Base-by-base conservation (phyloP, 306 rosid genomes). In the Sindora glabra region DNA sequence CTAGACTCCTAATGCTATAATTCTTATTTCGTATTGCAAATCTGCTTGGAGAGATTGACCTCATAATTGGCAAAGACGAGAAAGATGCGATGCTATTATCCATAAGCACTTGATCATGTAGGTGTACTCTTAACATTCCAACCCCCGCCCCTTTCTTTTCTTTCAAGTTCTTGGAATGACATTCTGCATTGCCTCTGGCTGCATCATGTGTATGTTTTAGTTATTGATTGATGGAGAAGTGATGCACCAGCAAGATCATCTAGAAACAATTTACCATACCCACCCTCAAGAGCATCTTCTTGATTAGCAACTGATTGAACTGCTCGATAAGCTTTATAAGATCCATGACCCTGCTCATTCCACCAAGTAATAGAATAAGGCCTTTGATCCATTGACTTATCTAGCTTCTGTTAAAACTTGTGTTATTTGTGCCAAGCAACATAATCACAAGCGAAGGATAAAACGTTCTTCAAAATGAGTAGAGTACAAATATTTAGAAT, bases 41-140 rank as follows among this genome's bases (percentile, higher is more conserved):
- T 88, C 89, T 76, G 76, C 79, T 74, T 8, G 87, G 89, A 54
- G 83, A 84, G 59, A 70, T 55, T 17, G 94, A 76, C 46, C 78
- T 74, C 23, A 83, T 75, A 46, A 85, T 82, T 48, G 94, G 81
- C n/a, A 85, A 79, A 57, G 84, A 76, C 29, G 76, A 32, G 32
- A 64, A 84, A 55, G 89, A 77, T 58, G 63, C 67, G 45, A 81
- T 82, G 50, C 58, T 48, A 67, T 68, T 82, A 42, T 83, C 84
- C 11, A 70, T 33, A 18, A 77, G 74, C 16, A 67, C 61, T 58
- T 60, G 87, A 38, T 69, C 72, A 51, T 62, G 72, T 23, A 81
- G 74, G 62, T 64, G 83, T 53, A 56, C 69, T 63, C 76, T 82
- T 54, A 62, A 53, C 7, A n/a, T n/a, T n/a, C n/a, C n/a, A n/a